phyloP scores from a whole-genome alignment of 2,329 filamentous ascomycete genomes.

The Colletotrichum nymphaeae region DNA sequence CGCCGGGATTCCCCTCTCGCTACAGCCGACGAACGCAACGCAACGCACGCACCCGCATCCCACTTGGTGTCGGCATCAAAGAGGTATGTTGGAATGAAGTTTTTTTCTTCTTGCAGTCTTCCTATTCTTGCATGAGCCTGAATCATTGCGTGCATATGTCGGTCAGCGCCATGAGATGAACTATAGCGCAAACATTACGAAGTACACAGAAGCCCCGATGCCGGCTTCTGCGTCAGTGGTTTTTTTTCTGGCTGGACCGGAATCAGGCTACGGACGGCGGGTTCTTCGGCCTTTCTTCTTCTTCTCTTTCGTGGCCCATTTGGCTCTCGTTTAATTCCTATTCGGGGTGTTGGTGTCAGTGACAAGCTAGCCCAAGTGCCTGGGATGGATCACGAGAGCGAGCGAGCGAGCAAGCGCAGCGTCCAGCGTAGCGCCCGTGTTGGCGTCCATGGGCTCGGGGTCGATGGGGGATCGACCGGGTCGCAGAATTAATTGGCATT shows the following conservation, averaged over 20 bases:
- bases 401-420: background rate
- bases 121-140: background rate
- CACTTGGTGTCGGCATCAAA: background rate
- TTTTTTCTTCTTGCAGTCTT: background rate
- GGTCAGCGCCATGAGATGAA: conserved; percentile 25
- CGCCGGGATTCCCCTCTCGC: conserved; percentile 21
- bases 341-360: background rate
- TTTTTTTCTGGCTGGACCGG: background rate
- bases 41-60: background rate
- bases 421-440: conserved; percentile 3
- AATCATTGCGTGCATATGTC: conserved; percentile 15
- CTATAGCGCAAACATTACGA: background rate
- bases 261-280: conserved; percentile 4
- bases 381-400: background rate
- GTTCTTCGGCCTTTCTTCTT: conserved; percentile 1
- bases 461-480: conserved; percentile 25
- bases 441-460: conserved; percentile 8
- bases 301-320: background rate
- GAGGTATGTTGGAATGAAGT: conserved; percentile 26
- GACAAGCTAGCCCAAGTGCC: background rate
- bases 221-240: background rate
- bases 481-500: conserved; percentile 10
- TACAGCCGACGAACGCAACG: background rate
- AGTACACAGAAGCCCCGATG: background rate
- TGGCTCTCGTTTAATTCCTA: background rate